Evolutionary conservation across 441 rosid genomes (phyloP), one percentile per base, ranked within the genome.

Genomic region (Croton setiger): DNA sequence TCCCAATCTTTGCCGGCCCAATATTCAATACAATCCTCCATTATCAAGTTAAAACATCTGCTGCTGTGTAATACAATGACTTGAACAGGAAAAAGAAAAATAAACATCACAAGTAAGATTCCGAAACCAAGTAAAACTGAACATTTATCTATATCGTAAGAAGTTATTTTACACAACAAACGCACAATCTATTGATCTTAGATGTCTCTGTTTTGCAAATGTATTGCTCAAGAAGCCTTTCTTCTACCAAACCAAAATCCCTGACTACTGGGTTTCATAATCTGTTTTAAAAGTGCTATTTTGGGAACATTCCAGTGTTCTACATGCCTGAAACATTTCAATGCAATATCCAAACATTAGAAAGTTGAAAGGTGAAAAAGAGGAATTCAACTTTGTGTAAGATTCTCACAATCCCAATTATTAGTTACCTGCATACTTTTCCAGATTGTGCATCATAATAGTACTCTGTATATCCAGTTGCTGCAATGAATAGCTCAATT

Each of bases 261-360:
- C 51, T 84, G 79, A 72, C 94, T 88, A 14, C 94, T 88, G 17
- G 98, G 98, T 82, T 74, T 86, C 51, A 93, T 79, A 68, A 91
- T 81, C 73, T 93, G 97, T 82, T 86, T 89, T 67, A 93, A 78
- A 57, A 93, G 73, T 76, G 91, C 86, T 92, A 87, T 89, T 86
- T 93, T 91, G 47, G 98, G 98, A 45, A 91, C 97, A 55, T 93
- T 93, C 97, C 98, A 91, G 77, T 89, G 90, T 83, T 93, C 96
- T 72, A 87, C 91, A 27, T 89, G 98, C 85, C 98, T 93, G 84
- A 64, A 78, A 65, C 2, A 12, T 53, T 53, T 15, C 55, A 60
- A 63, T 7, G 33, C 43, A 33, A 39, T 23, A 60, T 48, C 67
- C 43, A 10, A 45, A 62, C 18, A 53, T 17, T n/a, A 9, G 0